Base-by-base conservation (phyloP, 768 basidiomycete genomes). In the Obba rivulosa region DNA sequence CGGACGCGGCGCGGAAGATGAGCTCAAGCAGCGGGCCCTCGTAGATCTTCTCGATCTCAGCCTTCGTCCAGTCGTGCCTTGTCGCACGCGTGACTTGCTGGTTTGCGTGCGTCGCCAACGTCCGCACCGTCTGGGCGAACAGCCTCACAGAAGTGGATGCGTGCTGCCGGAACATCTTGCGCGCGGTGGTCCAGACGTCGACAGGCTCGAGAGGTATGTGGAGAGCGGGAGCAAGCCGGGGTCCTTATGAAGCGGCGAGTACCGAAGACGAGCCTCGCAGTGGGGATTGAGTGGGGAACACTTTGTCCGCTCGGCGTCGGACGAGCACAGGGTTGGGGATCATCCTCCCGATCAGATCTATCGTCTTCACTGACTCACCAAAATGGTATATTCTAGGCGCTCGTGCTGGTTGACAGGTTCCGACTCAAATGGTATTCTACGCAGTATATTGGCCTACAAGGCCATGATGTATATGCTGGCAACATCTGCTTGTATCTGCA, bases 1-100 rank as follows among this genome's bases (percentile, higher is more conserved):
- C 78, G 2, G 79, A 66, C 13, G 92, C 89, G 31, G 95, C 85
- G 43, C 81, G 80, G 66, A 87, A 97, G 51, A 95, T 83, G 46
- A 95, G 83, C 39, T 93, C 88, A 58, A 98, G 78, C 44, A 98
- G 66, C 7, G 95, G 90, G 3, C 75, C 74, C 65, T 96, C 81
- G 62, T 90, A 98, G 47, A 97, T 84, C 45, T 76, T 66, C 63
- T 92, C 84, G 48, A 98, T 86, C 67, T 96, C 91, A 23, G 76
- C 68, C 58, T 79, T 81, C 21, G 77, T 71, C 93, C 92, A 94
- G 53, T 83, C 73, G 56, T 79, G 76, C 36, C 83, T 74, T 37
- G 77, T 67, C 48, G 66, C 54, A 8, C 63, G 24, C 22, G 56
- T 46, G 22, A 48, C 42, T 7, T 35, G 28, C 16, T 52, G 50